A percentile compares a stretch with the other conserved stretches of the same genome.
Conservation (phyloP, 2,329 filamentous ascomycete genomes). For the Diplocarpon rosae region DNA sequence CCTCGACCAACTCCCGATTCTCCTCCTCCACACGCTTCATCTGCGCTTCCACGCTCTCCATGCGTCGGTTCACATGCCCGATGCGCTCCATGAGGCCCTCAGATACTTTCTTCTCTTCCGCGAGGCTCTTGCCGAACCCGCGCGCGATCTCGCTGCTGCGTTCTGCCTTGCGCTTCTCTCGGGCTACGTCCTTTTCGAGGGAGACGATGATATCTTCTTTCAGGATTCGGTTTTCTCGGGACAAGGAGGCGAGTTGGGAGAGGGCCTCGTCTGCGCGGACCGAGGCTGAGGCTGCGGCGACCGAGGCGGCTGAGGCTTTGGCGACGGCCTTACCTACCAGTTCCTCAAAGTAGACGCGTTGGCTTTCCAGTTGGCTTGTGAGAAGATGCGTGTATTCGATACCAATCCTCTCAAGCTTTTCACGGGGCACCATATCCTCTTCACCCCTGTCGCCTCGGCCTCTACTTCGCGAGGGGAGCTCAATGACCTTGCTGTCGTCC, state of each 20-base stretch:
- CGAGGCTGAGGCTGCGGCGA: constrained; percentile 52
- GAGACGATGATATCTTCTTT: constrained; percentile 46
- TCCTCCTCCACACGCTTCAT: constrained; percentile 70
- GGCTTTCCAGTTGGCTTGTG: constrained; percentile 84
- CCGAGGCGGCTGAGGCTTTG: constrained; percentile 68
- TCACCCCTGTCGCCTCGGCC: constrained; percentile 24
- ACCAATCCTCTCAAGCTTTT: constrained; percentile 65
- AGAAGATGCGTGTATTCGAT: constrained; percentile 92
- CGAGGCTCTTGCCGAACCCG: constrained; percentile 61
- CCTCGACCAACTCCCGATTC: constrained; percentile 76
- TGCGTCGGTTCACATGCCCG: constrained; percentile 55
- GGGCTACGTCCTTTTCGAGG: constrained; percentile 62
- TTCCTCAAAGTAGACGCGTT: constrained; percentile 89
- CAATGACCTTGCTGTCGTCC: constrained; percentile 82
- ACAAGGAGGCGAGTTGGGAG: constrained; percentile 40
- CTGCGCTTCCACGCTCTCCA: constrained; percentile 47
- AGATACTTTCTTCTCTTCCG: constrained; percentile 79
- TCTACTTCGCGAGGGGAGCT: constrained; percentile 47
- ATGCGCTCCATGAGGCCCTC: constrained; percentile 77
- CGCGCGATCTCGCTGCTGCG: constrained; percentile 69
- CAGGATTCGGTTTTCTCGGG: constrained; percentile 38
- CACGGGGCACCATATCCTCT: constrained; percentile 59
- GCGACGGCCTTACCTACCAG: constrained; percentile 80
- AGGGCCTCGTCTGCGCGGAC: constrained; percentile 38
- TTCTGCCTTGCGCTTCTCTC: constrained; percentile 55